phyloP scores from a whole-genome alignment of 371 early-diverging fungal genomes.

The Mortierella polycephala region DNA sequence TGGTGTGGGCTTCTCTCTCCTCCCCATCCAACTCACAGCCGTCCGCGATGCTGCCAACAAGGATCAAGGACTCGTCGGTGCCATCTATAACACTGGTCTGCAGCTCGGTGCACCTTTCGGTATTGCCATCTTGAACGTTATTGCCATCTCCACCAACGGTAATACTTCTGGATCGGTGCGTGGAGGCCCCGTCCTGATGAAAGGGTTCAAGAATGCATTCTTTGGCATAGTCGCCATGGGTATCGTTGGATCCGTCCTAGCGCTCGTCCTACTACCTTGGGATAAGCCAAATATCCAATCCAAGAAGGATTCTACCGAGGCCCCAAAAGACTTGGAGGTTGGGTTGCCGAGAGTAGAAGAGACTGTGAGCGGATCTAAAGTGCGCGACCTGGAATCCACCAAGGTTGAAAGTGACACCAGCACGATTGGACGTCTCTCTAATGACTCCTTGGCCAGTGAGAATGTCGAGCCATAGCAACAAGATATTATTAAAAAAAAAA shows the following conservation, averaged over 20 bases:
- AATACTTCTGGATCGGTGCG: constrained; percentile 11
- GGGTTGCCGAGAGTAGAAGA: neutral
- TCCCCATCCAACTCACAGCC: constrained; percentile 41
- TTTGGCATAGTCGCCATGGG: constrained; percentile 38
- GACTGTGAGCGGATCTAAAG: too few relatives aligned
- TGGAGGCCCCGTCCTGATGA: constrained; percentile 27
- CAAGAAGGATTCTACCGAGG: neutral
- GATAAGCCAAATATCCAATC: constrained; percentile 18
- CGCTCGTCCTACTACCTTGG: constrained; percentile 26
- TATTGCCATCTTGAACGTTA: constrained; percentile 40
- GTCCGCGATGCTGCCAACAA: constrained; percentile 39
- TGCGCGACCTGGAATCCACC: too few relatives aligned
- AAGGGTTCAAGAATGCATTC: constrained; percentile 42
- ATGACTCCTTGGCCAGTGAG: too few relatives aligned
- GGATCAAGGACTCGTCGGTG: constrained; percentile 43
- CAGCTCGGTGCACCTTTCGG: constrained; percentile 52
- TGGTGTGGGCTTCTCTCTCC: constrained; percentile 35
- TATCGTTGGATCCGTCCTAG: constrained; percentile 23
- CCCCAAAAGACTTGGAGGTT: constrained; percentile 7
- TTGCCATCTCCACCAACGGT: constrained; percentile 33
- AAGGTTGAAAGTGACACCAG: too few relatives aligned
- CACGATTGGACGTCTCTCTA: too few relatives aligned
- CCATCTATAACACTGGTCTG: constrained; percentile 42
- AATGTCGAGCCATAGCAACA: too few relatives aligned
- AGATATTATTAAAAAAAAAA: too few relatives aligned